Evolutionary conservation across 441 rosid species (phyloP).

Genomic region (Gossypium schwendimanii): DNA sequence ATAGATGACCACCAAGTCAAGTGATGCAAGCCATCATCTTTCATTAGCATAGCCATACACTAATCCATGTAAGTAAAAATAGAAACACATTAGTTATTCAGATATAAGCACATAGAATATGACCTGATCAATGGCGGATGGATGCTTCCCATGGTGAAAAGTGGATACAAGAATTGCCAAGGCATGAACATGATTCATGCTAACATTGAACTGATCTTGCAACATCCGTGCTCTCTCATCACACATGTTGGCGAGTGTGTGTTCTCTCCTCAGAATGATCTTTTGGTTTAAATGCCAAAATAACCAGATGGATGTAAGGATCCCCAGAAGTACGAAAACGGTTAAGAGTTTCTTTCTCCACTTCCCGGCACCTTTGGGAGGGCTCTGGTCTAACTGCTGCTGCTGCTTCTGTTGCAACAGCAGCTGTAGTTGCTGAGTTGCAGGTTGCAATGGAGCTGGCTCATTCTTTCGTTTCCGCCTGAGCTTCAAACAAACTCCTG

Average conservation of each 20-base stretch:
- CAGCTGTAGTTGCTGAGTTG: slow-evolving; percentile 36
- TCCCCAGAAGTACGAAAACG: slow-evolving; percentile 48
- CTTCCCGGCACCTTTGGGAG: slow-evolving; percentile 54
- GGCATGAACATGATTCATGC: slow-evolving; percentile 95
- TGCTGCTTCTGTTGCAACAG: slow-evolving; percentile 49
- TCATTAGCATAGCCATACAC: background rate
- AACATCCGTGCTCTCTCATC: slow-evolving; percentile 93
- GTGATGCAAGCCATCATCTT: background rate
- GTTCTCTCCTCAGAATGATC: slow-evolving; percentile 42
- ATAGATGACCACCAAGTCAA: background rate
- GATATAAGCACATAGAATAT: slow-evolving; percentile 10
- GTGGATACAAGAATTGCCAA: slow-evolving; percentile 94
- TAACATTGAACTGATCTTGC: slow-evolving; percentile 99
- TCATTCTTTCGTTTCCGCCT: slow-evolving; percentile 28
- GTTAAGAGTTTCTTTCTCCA: slow-evolving; percentile 71
- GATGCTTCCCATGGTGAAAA: slow-evolving; percentile 91
- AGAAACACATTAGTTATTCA: background rate
- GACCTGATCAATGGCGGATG: slow-evolving; percentile 96
- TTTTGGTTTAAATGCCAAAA: slow-evolving; percentile 43
- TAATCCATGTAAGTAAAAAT: background rate
- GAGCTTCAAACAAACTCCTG: slow-evolving; percentile 29
- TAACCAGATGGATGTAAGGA: slow-evolving; percentile 55
- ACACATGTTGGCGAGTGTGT: slow-evolving; percentile 84
- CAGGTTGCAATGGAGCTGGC: slow-evolving; percentile 28
- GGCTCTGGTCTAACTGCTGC: slow-evolving; percentile 31